Evolutionary conservation across 495 filamentous ascomycete species (phyloP), one percentile per base, ranked within the genome.

Genomic region (Neurospora sp.): DNA sequence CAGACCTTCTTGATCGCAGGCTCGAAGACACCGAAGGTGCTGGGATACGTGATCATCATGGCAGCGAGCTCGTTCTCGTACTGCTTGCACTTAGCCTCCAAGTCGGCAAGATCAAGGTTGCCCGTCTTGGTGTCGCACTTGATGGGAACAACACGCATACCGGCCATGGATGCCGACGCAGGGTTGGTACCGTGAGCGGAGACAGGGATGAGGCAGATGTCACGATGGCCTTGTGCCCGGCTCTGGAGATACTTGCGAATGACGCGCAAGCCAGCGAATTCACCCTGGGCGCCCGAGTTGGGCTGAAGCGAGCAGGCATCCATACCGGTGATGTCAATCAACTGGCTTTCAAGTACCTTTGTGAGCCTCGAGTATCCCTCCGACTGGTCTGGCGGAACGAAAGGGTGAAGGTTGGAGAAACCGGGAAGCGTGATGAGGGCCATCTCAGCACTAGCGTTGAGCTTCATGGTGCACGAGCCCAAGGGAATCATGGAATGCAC

Each of bases 391-490:
- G 83, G 75, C 1, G 92, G 91, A 28, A 89, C 88, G 77, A 94
- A 93, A 4, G 96, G 96, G 82, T 99, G 96, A 37, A 98, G 89
- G 69, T 91, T 89, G 66, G 93, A 88, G 82, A 97, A 95, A 77
- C 94, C 91, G 13, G 91, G 91, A 86, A 90, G 93, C 2, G 94
- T 94, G 72, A 98, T 85, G 24, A 96, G 92, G 11, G 93, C 88
- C 79, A 82, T 98, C 81, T 98, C 95, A 19, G 93, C 92, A 39
- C 95, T 96, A 72, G 92, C 94, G 79, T 99, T 99, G 59, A 99
- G 90, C 87, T 99, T 99, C 96, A 99, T 99, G 31, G 96, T 99
- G 86, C 96, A 99, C 21, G 96, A 98, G 37, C 96, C 96, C n/a
- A 99, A 89, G 8, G 96, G 94, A 75, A 99, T 99, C 96, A 99